These are phyloP conservation scores for Pythium aphanidermatum DNA, from an alignment of 352 stramenopile species.

Conservation along the genomic window DNA sequence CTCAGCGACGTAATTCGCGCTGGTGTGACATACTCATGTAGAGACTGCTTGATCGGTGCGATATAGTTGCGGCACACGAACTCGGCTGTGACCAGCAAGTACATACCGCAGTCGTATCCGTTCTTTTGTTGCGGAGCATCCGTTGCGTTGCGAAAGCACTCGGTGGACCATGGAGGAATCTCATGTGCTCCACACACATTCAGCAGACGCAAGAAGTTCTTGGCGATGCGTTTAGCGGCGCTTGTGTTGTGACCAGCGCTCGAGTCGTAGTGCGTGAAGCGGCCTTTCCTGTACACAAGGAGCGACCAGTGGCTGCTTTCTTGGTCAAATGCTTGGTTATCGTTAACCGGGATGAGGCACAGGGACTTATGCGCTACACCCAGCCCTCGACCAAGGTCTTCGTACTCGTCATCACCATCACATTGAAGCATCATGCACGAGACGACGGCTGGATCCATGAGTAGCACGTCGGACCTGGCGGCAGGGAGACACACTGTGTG, in stretches of 20 bases:
- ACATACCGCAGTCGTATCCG: slow-evolving; percentile 78
- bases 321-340: slow-evolving; percentile 50
- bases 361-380: slow-evolving; percentile 29
- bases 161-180: slow-evolving; percentile 3
- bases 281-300: slow-evolving; percentile 32
- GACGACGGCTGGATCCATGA: slow-evolving; percentile 74
- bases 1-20: slow-evolving; percentile 41
- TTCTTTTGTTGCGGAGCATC: slow-evolving; percentile 68
- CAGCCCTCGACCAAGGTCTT: slow-evolving; percentile 46
- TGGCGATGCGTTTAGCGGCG: slow-evolving; percentile 34
- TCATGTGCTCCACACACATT: not conserved
- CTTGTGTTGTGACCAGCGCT: slow-evolving; percentile 51
- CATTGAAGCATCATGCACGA: slow-evolving; percentile 81
- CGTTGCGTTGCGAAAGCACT: slow-evolving; percentile 15
- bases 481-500: slow-evolving; percentile 27
- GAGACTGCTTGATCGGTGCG: not conserved
- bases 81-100: slow-evolving; percentile 62
- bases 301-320: slow-evolving; percentile 75
- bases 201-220: slow-evolving; percentile 40
- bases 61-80: slow-evolving; percentile 38
- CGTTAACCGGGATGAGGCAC: slow-evolving; percentile 63
- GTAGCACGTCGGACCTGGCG: slow-evolving; percentile 27
- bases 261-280: slow-evolving; percentile 71
- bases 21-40: slow-evolving; percentile 49
- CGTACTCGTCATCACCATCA: slow-evolving; percentile 74